Percentiles rank a stretch among this genome's conserved stretches.
phyloP scores from a whole-genome alignment of 2,329 filamentous ascomycete genomes.

The Penicillium digitatum region DNA sequence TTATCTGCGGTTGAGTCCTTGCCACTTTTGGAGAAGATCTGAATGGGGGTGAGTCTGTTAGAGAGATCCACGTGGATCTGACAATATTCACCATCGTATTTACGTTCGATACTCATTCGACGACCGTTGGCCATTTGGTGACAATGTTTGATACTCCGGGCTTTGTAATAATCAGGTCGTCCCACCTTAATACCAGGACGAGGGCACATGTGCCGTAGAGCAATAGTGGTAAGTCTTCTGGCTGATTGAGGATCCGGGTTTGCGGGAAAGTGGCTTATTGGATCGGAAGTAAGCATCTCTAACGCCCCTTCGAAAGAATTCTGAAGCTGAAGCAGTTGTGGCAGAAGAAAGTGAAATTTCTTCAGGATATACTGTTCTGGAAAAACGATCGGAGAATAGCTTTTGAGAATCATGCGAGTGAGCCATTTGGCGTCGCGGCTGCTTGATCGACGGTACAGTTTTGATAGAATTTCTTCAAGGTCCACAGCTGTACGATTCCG shows the following conservation, averaged over 20 bases:
- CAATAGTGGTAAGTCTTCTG: conserved; percentile 29
- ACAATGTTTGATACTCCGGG: conserved; percentile 70
- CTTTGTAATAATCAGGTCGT: conserved; percentile 62
- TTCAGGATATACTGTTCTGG: conserved; percentile 55
- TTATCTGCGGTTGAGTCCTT: conserved; percentile 80
- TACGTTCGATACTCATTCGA: conserved; percentile 70
- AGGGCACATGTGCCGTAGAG: conserved; percentile 50
- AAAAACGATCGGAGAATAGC: conserved; percentile 64
- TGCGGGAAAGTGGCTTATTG: conserved; percentile 37
- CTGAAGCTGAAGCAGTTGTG: conserved; percentile 65
- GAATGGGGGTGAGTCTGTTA: conserved; percentile 54
- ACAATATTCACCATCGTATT: conserved; percentile 86
- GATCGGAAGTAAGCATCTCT: conserved; percentile 46
- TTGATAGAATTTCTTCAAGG: conserved; percentile 49
- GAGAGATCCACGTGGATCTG: conserved; percentile 75
- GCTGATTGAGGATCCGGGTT: conserved; percentile 33
- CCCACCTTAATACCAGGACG: conserved; percentile 61
- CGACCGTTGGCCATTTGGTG: conserved; percentile 58
- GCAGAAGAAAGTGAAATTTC: conserved; percentile 65
- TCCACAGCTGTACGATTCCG: conserved; percentile 35
- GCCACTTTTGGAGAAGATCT: conserved; percentile 88
- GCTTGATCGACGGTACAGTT: conserved; percentile 57
- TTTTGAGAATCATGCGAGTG: conserved; percentile 73
- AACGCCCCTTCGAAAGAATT: conserved; percentile 63
- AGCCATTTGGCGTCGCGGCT: conserved; percentile 82